Evolutionary conservation across 2,329 filamentous ascomycete species (phyloP).

Genomic region (Nemania bipapillata): DNA sequence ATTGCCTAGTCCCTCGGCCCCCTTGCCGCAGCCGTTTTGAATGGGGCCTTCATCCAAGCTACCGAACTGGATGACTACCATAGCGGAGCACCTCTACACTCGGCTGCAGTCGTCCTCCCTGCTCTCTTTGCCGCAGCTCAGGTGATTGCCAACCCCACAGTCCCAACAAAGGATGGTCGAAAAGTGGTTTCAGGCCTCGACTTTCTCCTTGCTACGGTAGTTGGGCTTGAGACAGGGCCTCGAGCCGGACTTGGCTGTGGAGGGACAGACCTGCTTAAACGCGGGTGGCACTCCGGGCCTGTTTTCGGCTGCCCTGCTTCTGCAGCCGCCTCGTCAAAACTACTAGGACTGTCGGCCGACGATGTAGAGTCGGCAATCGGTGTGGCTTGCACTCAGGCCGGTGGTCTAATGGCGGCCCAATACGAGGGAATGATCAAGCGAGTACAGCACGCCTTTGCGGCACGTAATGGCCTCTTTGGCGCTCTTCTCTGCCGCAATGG

Average conservation of each 20-base stretch:
- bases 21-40: constrained; percentile 55
- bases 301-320: constrained; percentile 55
- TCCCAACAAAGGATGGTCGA: background rate
- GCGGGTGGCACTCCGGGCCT: constrained; percentile 56
- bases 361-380: constrained; percentile 53
- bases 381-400: constrained; percentile 55
- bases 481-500: constrained; percentile 53
- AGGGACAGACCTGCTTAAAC: constrained; percentile 53
- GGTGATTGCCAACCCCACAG: constrained; percentile 12
- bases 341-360: constrained; percentile 48
- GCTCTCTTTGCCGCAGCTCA: constrained; percentile 53
- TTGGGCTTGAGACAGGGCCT: constrained; percentile 56
- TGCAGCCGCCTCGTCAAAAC: constrained; percentile 47
- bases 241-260: constrained; percentile 48
- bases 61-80: constrained; percentile 60
- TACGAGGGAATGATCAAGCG: constrained; percentile 58
- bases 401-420: constrained; percentile 57
- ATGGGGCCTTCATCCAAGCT: constrained; percentile 58
- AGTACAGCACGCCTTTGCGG: constrained; percentile 60
- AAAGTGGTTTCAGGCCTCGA: constrained; percentile 44
- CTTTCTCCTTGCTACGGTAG: constrained; percentile 51
- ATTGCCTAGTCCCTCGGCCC: constrained; percentile 40
- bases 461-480: constrained; percentile 56
- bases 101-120: constrained; percentile 39
- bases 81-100: constrained; percentile 50